These are phyloP conservation scores for Apiospora rasikravindrae DNA, from an alignment of 2,329 filamentous ascomycete species.

Conservation along the genomic window DNA sequence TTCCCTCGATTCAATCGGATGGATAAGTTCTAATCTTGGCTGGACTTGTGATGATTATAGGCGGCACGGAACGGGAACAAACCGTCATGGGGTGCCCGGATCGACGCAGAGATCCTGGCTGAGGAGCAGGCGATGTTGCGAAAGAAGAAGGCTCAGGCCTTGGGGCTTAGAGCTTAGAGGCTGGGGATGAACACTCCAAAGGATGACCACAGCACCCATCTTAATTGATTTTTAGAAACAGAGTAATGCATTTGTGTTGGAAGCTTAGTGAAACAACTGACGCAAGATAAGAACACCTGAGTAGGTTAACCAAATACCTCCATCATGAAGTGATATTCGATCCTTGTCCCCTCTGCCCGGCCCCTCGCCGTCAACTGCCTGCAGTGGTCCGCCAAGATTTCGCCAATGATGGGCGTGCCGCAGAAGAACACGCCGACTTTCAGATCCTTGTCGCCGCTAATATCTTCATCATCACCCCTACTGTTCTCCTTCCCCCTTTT, in stretches of 20 bases:
- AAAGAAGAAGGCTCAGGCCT: constrained; percentile 29
- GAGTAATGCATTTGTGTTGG: too few species aligned
- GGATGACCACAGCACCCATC: too few species aligned
- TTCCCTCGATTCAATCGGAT: background rate
- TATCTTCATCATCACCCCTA: background rate
- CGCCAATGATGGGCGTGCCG: constrained; percentile 59
- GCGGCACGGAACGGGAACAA: constrained; percentile 34
- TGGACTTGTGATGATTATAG: constrained; percentile 21
- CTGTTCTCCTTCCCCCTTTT: constrained; percentile 14
- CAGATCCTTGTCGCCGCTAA: constrained; percentile 41
- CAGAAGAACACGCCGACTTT: constrained; percentile 64
- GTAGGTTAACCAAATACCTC: constrained; percentile 57
- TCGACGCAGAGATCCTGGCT: constrained; percentile 35
- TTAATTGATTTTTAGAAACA: too few species aligned
- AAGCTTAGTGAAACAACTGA: too few species aligned
- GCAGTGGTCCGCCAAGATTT: constrained; percentile 60
- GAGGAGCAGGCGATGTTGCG: constrained; percentile 34
- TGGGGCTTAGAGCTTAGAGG: constrained; percentile 25
- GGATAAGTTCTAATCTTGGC: background rate
- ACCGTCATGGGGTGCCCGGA: constrained; percentile 33
- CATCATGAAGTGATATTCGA: constrained; percentile 63
- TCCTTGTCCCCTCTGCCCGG: constrained; percentile 54
- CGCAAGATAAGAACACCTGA: background rate
- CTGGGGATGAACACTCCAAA: constrained; percentile 29
- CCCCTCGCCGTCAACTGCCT: constrained; percentile 54